Percentiles rank a stretch among this genome's conserved stretches.
These are phyloP conservation scores for Trichothecium roseum DNA, from an alignment of 2,329 filamentous ascomycete species.

Conservation along the genomic window DNA sequence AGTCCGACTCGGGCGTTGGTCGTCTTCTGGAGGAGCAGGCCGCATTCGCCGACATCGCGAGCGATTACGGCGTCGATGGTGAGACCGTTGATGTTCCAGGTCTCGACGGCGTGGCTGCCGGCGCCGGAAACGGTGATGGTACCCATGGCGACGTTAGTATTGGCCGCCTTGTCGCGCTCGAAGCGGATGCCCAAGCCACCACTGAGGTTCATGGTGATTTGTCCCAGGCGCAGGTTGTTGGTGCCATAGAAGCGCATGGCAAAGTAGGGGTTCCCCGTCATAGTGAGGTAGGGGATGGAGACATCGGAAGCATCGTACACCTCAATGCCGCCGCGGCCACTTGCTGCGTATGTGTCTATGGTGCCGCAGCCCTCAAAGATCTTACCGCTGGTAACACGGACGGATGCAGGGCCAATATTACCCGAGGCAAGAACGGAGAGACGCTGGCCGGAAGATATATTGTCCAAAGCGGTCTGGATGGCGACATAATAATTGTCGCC, in stretches of 20 bases:
- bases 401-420: conserved; percentile 1
- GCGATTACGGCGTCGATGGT: conserved; percentile 2
- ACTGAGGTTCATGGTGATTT: conserved; percentile 4
- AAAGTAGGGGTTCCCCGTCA: conserved; percentile 5
- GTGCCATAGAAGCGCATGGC: conserved; percentile 2
- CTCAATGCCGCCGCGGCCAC: conserved; percentile 1
- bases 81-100: conserved; percentile 3
- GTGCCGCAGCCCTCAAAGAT: conserved; percentile 5
- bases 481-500: conserved; percentile 2
- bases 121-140: conserved; percentile 2
- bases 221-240: conserved; percentile 2
- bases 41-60: conserved; percentile 3
- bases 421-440: not conserved
- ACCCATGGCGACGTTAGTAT: conserved; percentile 2
- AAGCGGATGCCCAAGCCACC: conserved; percentile 4
- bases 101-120: conserved; percentile 4
- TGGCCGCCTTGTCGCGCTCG: conserved; percentile 2
- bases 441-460: conserved; percentile 1
- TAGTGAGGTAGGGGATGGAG: conserved; percentile 2
- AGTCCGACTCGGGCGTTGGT: conserved; percentile 3
- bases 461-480: conserved; percentile 3
- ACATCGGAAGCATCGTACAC: not conserved
- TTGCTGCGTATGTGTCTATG: not conserved
- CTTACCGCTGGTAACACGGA: conserved; percentile 2
- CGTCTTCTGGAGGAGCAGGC: conserved; percentile 2